phyloP scores from a whole-genome alignment of 495 filamentous ascomycete species.

The Sabuloglossum arenarium region DNA sequence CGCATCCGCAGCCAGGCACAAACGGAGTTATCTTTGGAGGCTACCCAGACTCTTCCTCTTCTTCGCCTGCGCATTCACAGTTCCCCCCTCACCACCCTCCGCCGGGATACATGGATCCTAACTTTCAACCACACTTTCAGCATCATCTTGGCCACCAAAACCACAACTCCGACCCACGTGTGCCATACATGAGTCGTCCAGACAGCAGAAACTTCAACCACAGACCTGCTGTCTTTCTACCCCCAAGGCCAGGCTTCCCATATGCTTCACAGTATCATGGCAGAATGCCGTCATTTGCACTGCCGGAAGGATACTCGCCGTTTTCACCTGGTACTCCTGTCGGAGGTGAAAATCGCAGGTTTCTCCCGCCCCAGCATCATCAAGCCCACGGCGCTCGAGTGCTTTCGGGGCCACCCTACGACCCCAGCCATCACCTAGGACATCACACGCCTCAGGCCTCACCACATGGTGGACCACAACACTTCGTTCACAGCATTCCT shows the following conservation, averaged over 20 bases:
- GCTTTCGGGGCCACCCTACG: neutral
- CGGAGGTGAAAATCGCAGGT: neutral
- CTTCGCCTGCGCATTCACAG: constrained; percentile 14
- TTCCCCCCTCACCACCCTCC: constrained; percentile 8
- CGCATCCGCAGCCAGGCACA: constrained; percentile 13
- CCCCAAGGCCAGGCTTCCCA: neutral
- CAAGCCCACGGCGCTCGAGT: neutral
- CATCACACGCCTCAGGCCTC: neutral
- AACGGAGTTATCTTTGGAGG: constrained; percentile 17
- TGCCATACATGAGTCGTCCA: neutral
- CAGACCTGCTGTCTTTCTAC: neutral
- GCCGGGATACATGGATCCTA: neutral
- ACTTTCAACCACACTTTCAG: neutral
- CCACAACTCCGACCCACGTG: neutral
- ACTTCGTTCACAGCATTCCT: neutral
- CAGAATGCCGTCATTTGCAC: neutral
- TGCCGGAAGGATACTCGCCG: neutral
- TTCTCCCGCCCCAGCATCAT: neutral
- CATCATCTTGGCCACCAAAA: neutral
- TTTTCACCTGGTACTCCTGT: neutral
- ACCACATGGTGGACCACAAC: neutral
- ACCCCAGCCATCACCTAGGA: neutral
- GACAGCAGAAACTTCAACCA: neutral
- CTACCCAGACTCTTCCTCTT: constrained; percentile 12
- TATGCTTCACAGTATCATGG: neutral